phyloP scores from a whole-genome alignment of 345 rosid species.

The Rhodomyrtus tomentosa region DNA sequence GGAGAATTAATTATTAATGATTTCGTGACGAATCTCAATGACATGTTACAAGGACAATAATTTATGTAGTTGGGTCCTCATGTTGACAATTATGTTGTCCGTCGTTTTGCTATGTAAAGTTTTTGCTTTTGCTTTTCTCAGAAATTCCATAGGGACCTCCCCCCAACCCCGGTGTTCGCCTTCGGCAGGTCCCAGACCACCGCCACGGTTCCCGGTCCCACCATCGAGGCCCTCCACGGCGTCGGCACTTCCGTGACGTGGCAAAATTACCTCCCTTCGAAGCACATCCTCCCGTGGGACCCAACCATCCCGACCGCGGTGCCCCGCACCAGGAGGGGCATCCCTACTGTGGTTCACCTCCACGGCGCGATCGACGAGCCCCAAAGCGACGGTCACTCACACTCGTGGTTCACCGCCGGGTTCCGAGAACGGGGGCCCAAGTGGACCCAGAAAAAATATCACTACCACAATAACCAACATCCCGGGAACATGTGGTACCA shows the following conservation, averaged over 20 bases:
- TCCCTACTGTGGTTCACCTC: conserved; percentile 94
- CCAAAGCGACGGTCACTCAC: conserved; percentile 58
- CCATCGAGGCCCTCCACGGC: conserved; percentile 72
- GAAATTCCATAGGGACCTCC: conserved; percentile 92
- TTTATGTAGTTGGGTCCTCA: neutral
- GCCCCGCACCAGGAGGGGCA: conserved; percentile 28
- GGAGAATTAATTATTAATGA: neutral
- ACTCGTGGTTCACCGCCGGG: conserved; percentile 75
- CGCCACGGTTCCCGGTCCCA: conserved; percentile 88
- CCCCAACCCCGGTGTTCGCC: conserved; percentile 73
- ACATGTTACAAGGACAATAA: neutral
- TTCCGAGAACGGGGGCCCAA: conserved; percentile 47
- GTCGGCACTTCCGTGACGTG: conserved; percentile 53
- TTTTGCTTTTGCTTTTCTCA: conserved; percentile 1
- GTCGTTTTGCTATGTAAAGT: neutral
- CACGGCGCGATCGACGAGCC: conserved; percentile 81
- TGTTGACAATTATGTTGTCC: neutral
- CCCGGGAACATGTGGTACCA: conserved; percentile 96
- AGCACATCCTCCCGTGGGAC: conserved; percentile 92
- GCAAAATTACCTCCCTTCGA: conserved; percentile 74
- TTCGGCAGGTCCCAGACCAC: conserved; percentile 43
- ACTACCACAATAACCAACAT: conserved; percentile 56
- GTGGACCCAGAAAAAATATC: conserved; percentile 49
- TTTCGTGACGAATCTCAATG: neutral
- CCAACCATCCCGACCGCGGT: conserved; percentile 67